phyloP scores from a whole-genome alignment of 2,329 filamentous ascomycete species.

The Claviceps capensis region DNA sequence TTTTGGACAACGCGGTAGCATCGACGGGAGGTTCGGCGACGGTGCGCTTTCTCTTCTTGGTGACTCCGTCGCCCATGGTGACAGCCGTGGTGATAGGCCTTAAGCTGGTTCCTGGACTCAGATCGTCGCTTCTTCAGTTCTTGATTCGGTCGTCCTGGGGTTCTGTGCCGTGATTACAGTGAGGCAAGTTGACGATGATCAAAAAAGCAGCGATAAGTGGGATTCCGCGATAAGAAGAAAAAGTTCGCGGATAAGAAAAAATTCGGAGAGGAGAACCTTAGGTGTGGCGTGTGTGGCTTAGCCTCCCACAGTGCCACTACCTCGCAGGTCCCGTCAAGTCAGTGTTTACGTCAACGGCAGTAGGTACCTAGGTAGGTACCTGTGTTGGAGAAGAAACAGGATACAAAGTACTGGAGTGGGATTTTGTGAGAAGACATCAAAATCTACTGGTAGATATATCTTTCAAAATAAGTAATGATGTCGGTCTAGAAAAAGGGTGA shows the following conservation, averaged over 20 bases:
- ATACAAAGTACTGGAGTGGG: no score
- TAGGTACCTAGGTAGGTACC: no score
- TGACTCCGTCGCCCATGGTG: conserved; percentile 22
- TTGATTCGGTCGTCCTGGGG: background rate
- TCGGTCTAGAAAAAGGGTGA: no score
- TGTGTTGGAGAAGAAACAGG: no score
- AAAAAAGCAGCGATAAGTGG: conserved; percentile 5
- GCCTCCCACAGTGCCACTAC: no score
- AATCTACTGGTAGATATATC: no score
- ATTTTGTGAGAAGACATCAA: no score
- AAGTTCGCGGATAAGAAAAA: conserved; percentile 6
- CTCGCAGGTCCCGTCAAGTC: no score
- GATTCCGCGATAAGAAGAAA: conserved; percentile 7
- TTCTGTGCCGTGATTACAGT: background rate
- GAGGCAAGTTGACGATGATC: background rate
- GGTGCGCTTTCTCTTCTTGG: conserved; percentile 32
- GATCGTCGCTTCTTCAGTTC: background rate
- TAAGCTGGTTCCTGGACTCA: background rate
- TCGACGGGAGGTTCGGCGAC: conserved; percentile 18
- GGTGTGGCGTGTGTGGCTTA: no score
- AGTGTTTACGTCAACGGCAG: no score
- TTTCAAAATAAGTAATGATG: no score
- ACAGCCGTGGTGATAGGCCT: background rate
- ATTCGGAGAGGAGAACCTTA: background rate
- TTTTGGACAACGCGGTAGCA: conserved; percentile 14